phyloP scores from a whole-genome alignment of 2,329 filamentous ascomycete genomes.

The Phaeosphaeria sp. region DNA sequence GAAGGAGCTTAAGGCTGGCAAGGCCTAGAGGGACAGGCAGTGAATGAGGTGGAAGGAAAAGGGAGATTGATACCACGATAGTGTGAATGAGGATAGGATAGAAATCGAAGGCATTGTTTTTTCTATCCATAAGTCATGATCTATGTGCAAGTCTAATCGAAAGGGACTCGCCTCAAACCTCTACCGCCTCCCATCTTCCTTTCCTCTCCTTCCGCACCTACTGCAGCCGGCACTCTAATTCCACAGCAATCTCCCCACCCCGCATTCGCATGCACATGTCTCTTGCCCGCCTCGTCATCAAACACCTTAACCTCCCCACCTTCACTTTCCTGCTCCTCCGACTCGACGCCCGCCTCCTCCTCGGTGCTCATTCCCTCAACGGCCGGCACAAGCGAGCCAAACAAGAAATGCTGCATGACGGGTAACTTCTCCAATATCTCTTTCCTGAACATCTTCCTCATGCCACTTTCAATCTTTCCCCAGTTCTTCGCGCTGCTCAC shows the following conservation, averaged over 20 bases:
- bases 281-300: conserved; percentile 70
- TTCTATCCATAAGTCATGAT: not conserved
- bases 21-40: conserved; percentile 9
- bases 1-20: conserved; percentile 65
- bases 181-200: conserved; percentile 69
- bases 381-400: conserved; percentile 84
- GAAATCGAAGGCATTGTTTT: no score
- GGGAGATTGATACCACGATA: not conserved
- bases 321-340: conserved; percentile 52
- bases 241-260: conserved; percentile 97
- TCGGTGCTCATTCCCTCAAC: conserved; percentile 79
- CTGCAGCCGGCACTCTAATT: conserved; percentile 93
- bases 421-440: conserved; percentile 93
- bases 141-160: conserved; percentile 65
- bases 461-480: conserved; percentile 91
- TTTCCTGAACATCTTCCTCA: conserved; percentile 95
- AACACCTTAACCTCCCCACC: conserved; percentile 61
- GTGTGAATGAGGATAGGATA: no score
- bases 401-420: conserved; percentile 98
- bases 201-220: conserved; percentile 89
- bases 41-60: not conserved
- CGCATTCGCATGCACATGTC: conserved; percentile 71
- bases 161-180: conserved; percentile 76
- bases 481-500: conserved; percentile 90
- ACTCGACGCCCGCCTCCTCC: conserved; percentile 56